These are phyloP conservation scores for Penicillium sclerotiorum DNA, from an alignment of 2,329 filamentous ascomycete species.

Conservation along the genomic window DNA sequence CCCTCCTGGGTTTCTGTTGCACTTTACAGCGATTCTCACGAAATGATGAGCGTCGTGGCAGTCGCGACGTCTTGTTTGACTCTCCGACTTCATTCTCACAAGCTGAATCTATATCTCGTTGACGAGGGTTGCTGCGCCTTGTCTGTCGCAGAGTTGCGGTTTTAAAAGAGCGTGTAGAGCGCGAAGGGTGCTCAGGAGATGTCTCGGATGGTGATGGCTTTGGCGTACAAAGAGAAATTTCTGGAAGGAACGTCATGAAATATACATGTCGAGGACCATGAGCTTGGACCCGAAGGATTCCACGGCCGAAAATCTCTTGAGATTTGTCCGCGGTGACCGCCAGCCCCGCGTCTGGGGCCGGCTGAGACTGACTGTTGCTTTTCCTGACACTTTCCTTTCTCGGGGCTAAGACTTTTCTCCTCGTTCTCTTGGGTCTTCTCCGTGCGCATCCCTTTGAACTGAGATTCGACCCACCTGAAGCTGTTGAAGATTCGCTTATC, in stretches of 20 bases:
- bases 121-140: not conserved
- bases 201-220: not conserved
- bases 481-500: not conserved
- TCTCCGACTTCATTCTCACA: not conserved
- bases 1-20: too few relatives aligned
- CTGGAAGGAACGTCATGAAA: conserved; percentile 15
- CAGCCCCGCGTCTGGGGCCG: not conserved
- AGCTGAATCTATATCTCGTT: not conserved
- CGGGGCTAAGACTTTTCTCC: not conserved
- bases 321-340: conserved; percentile 2
- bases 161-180: not conserved
- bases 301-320: conserved; percentile 15
- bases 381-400: not conserved
- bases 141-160: not conserved
- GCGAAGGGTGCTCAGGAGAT: conserved; percentile 1
- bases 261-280: conserved; percentile 11
- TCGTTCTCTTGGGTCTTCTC: conserved; percentile 1
- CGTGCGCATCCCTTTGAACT: conserved; percentile 2
- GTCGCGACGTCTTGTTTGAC: not conserved
- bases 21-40: not conserved
- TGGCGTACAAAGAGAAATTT: conserved; percentile 4
- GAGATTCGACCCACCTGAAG: not conserved
- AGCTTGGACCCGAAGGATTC: conserved; percentile 13
- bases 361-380: not conserved
- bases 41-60: not conserved